A percentile compares a stretch with the other conserved stretches of the same genome.
Conservation (phyloP, 169 alveolate genomes). For the Eimeria sp. region DNA sequence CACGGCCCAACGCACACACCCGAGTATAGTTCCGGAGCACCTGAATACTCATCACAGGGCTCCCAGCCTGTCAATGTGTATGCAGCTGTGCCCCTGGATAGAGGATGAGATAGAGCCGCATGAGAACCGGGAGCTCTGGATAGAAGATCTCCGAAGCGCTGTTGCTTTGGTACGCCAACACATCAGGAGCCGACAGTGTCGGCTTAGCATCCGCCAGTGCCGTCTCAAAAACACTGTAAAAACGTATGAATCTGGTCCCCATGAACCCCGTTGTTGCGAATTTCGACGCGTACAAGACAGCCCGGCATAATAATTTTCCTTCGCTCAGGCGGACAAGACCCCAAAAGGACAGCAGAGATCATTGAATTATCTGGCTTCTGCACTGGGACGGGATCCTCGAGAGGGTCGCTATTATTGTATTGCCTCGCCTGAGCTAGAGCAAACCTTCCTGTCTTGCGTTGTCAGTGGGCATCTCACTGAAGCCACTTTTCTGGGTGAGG, state of each 20-base stretch:
- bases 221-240: neutral
- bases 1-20: neutral
- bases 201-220: neutral
- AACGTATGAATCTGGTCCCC: neutral
- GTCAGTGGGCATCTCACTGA: constrained; percentile 65
- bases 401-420: constrained; percentile 3
- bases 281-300: neutral
- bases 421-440: constrained; percentile 48
- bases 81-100: constrained; percentile 74
- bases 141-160: constrained; percentile 68
- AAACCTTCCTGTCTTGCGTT: constrained; percentile 24
- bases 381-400: neutral
- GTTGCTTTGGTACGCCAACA: constrained; percentile 35
- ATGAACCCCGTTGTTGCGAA: neutral
- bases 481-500: constrained; percentile 55
- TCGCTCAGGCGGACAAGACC: constrained; percentile 27
- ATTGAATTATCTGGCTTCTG: constrained; percentile 26
- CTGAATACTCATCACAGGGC: neutral
- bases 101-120: constrained; percentile 8
- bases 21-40: neutral
- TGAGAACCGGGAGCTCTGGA: constrained; percentile 25
- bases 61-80: neutral
- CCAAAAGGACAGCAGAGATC: constrained; percentile 51
- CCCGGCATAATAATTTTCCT: neutral
- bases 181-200: neutral